Evolutionary conservation across 176 grass and related monocot genomes (phyloP), one percentile per base, ranked within the genome.

Genomic region (Hsuehochloa calcarea): DNA sequence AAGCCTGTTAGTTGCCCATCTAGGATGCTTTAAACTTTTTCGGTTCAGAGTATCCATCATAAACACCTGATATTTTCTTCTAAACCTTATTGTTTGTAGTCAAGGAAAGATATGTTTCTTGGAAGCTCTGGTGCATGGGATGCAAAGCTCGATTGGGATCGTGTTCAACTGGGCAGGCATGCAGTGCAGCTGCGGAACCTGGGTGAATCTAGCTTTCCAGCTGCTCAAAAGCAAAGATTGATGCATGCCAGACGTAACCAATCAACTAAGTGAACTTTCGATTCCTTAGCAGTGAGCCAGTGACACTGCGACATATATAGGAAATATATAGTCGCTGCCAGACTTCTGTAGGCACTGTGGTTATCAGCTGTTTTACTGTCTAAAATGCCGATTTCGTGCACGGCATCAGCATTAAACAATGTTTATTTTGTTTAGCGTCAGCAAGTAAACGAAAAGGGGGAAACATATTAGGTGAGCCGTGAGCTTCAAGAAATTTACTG

Each of bases 121-220:
- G 92, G 27, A 98, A 98, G 86, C 84, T 98, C 74, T 90, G 87
- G 59, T 98, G 96, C 85, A 85, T 95, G 61, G 89, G 93, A 76
- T 98, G 96, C 85, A 93, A 95, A 71, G 88, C 87, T n/a, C 87
- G 93, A 34, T 84, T 98, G 69, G 93, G 96, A 46, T 90, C 90
- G 56, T 98, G 56, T 98, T 98, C 90, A 88, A 93, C 75, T 93
- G 89, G 93, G 91, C 91, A 59, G 96, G 93, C 35, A 92, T 93
- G 91, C 93, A 95, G 61, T 98, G 96, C 87, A 84, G 87, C 80
- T 95, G 93, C 10, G 93, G 93, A 25, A 75, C 93, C 35, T 98
- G 89, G 96, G 91, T 98, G 67, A 93, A 90, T 84, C 93, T 93
- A 58, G 96, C 93, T 40, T 98, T 98, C 80, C 93, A 98, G 85